Base-by-base conservation (phyloP, 2,329 filamentous ascomycete genomes). In the Macrophomina pseudophaseolina region DNA sequence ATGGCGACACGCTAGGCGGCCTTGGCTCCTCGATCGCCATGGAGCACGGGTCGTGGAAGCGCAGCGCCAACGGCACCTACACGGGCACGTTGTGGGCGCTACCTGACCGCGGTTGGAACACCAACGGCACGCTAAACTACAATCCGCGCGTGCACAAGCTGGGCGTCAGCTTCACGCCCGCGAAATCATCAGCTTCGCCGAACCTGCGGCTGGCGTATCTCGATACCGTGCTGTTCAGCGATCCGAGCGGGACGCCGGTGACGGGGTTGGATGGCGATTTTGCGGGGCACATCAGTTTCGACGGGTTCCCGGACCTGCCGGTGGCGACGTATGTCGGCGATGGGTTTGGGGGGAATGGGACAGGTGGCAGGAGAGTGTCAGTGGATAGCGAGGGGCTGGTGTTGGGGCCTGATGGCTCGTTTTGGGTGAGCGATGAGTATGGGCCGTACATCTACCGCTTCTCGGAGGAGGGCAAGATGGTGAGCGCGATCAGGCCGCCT, bases 81-180 rank as follows among this genome's bases (percentile, higher is more conserved):
- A 82, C 83, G 2, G 90, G 88, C 16, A 82, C 85, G 4, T 73
- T 91, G 28, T 92, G 86, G 78, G 81, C 83, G 12, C 76, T 91
- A 16, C 90, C 90, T 1, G 89, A 91, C 72, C 83, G 89, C 68
- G 90, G 90, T 44, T 92, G 90, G 89, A 92, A 92, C 73, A 91
- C 89, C 0, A 80, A 91, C 71, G 90, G 88, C 52, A 90, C 88
- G 8, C 70, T 66, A 12, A 66, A 66, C 54, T 62, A 51, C 52
- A 65, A 91, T 70, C 84, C 85, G 3, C 85, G 90, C 40, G 83
- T 93, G 33, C 90, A 93, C 76, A 89, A 90, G 73, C 88, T 91
- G 74, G 74, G 80, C 59, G 80, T 92, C 56, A 83, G 81, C 1
- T 84, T 92, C 71, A 86, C 83, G 0, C 84, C 87, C 3, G 79